Base-by-base conservation (phyloP, 331 rosid species). In the Dryas integrifolia region DNA sequence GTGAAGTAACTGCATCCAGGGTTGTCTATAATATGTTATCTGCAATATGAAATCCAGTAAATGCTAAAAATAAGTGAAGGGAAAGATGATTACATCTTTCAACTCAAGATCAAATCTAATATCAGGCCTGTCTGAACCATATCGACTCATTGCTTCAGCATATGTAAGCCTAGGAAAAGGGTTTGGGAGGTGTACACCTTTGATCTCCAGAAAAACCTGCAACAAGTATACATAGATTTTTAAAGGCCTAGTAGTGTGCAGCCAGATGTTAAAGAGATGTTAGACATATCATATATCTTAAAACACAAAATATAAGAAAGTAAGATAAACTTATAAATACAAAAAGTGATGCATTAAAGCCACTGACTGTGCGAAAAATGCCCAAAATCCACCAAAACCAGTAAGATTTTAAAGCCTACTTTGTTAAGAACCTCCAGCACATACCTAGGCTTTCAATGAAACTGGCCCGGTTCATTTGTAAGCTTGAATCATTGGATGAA, bases 91-190 rank as follows among this genome's bases (percentile, higher is more conserved):
- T 91, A 95, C 98, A 87, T 91, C 98, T 80, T 84, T 86, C 73
- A 95, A 80, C 80, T 91, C 96, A 14, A 95, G 98, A 76, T 89
- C 90, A 81, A 88, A 91, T 87, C 98, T 86, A 66, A 82, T 86
- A 79, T 91, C 97, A 58, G 97, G 97, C 82, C 90, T 76, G 76
- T 95, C 98, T 7, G 97, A 91, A 78, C 98, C 97, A 79, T 95
- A 95, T 80, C 89, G 85, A 81, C 84, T 82, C 90, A 86, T 89
- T 59, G 98, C 97, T 79, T 91, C 98, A 73, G 97, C 88, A 80
- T 95, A 95, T n/a, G 97, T 88, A 79, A 95, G 97, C 96, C 93
- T 86, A 16, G 97, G 97, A 75, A 95, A 95, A 77, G 98, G 96
- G 65, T 89, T 85, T 38, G 98, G 96, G 56, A 95, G 81, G 76